A percentile compares a stretch with the other conserved stretches of the same genome.
These are phyloP conservation scores for Tricladium varicosporioides DNA, from an alignment of 2,329 filamentous ascomycete genomes.

Conservation along the genomic window DNA sequence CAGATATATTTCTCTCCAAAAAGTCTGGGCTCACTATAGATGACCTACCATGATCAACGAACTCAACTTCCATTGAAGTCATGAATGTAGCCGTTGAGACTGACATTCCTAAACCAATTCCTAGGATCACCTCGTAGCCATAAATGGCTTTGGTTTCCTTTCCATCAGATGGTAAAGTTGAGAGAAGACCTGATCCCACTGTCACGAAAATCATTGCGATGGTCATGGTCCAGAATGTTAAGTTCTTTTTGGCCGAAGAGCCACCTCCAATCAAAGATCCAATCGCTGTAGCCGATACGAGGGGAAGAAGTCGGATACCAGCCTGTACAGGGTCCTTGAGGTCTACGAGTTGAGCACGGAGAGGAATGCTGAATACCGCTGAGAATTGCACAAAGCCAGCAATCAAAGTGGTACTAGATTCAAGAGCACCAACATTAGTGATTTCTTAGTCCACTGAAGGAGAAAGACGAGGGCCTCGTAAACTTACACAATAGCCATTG, in stretches of 20 bases:
- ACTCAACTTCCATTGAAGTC: slow-evolving; percentile 1
- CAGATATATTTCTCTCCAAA: background rate
- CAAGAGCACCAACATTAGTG: background rate
- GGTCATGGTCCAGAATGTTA: slow-evolving; percentile 7
- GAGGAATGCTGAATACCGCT: slow-evolving; percentile 8
- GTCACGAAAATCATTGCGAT: slow-evolving; percentile 1
- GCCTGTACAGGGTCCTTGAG: background rate
- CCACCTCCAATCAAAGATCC: slow-evolving; percentile 9
- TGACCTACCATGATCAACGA: slow-evolving; percentile 1
- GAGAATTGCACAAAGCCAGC: slow-evolving; percentile 4
- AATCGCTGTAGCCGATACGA: slow-evolving; percentile 2
- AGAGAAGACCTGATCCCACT: slow-evolving; percentile 7
- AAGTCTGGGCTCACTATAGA: background rate
- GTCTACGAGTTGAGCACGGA: slow-evolving; percentile 11
- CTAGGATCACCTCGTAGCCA: slow-evolving; percentile 5
- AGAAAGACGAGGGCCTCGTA: background rate
- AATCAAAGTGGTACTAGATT: slow-evolving; percentile 5
- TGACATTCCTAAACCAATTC: slow-evolving; percentile 10
- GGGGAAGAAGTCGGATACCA: slow-evolving; percentile 9
- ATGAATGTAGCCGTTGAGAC: slow-evolving; percentile 8
- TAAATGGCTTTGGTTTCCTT: slow-evolving; percentile 2
- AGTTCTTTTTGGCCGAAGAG: slow-evolving; percentile 1
- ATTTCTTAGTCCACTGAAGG: background rate
- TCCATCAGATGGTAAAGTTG: slow-evolving; percentile 4
- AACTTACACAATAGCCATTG: slow-evolving; percentile 3